phyloP scores from a whole-genome alignment of 768 basidiomycete genomes.

The Collybia mongolica region DNA sequence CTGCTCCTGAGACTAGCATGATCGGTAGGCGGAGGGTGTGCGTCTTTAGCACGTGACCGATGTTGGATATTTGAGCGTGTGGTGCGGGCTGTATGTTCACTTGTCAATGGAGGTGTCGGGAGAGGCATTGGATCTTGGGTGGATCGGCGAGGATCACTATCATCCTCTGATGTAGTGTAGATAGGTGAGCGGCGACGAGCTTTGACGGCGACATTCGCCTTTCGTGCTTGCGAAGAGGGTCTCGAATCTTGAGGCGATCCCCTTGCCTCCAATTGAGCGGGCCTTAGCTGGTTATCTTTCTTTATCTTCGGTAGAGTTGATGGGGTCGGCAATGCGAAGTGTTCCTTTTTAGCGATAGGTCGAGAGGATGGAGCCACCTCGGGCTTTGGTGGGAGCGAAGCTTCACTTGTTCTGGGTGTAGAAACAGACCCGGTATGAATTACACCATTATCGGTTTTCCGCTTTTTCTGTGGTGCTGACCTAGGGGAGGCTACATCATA shows the following conservation, averaged over 20 bases:
- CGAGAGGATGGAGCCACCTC: slow-evolving; percentile 21
- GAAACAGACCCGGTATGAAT: slow-evolving; percentile 15
- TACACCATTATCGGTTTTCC: slow-evolving; percentile 36
- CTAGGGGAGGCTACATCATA: slow-evolving; percentile 18
- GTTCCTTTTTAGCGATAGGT: slow-evolving; percentile 38
- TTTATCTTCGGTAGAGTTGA: slow-evolving; percentile 19
- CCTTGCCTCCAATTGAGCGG: slow-evolving; percentile 8
- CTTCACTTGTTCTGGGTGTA: slow-evolving; percentile 16
- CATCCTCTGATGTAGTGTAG: slow-evolving; percentile 69
- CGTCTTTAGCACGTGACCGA: slow-evolving; percentile 28
- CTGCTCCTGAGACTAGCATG: slow-evolving; percentile 49
- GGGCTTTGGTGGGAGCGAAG: slow-evolving; percentile 36
- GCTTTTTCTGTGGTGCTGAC: slow-evolving; percentile 34
- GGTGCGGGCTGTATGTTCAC: slow-evolving; percentile 3
- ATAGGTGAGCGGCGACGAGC: slow-evolving; percentile 55
- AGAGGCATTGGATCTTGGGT: slow-evolving; percentile 10
- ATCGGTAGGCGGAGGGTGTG: slow-evolving; percentile 41
- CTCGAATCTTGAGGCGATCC: slow-evolving; percentile 10
- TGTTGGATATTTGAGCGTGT: slow-evolving; percentile 13
- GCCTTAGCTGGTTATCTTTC: slow-evolving; percentile 9
- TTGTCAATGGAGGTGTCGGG: slow-evolving; percentile 25
- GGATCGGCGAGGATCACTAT: slow-evolving; percentile 35
- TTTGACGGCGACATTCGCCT: slow-evolving; percentile 26
- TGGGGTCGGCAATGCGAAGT: slow-evolving; percentile 27
- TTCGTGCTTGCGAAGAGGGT: slow-evolving; percentile 17